Evolutionary conservation across 2,329 filamentous ascomycete genomes (phyloP), one percentile per base, ranked within the genome.

Genomic region (Neospermospora avenae): DNA sequence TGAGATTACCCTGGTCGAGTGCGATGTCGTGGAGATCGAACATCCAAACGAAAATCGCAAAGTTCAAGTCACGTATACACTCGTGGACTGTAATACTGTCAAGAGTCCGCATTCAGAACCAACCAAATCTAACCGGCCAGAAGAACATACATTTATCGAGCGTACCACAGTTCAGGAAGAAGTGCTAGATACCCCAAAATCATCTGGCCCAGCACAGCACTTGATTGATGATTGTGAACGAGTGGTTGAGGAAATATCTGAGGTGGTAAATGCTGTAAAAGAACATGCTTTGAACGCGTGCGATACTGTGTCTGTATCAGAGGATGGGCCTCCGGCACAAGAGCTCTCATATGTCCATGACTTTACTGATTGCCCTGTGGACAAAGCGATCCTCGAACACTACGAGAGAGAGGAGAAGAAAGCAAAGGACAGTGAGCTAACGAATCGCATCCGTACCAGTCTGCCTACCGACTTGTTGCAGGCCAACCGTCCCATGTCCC

Each of bases 321-420:
- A 54, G 8, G n/a, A 41, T 24, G 39, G 18, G 25, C 34, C 44
- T 18, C 54, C 31, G 14, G 39, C 48, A 4, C 54, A 62, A 31
- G 64, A 69, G 14, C 55, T 68, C 10, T 68, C 68, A 16, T 69
- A 69, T 24, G 58, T 67, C 25, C 68, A 70, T 60, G 67, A 69
- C 24, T 69, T 67, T 37, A 62, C 59, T 14, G 65, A 69, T 25
- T 69, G 59, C 55, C 67, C 62, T 6, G 58, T 65, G 28, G 60
- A 69, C 42, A 67, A 65, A 55, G 52, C 53, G 6, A 57, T 69
- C 48, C 63, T 70, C 11, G 62, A 69, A 4, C 64, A 69, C 45
- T 67, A 63, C 45, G 66, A 64, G 24, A 64, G 59, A n/a, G 64
- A 67, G 42, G 65, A 67, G 28, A 65, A 46, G 18, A 57, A 31